Percentiles rank a stretch among this genome's conserved stretches.
Evolutionary conservation across 2,329 filamentous ascomycete species (phyloP).

Genomic region (Talaromyces sp.): DNA sequence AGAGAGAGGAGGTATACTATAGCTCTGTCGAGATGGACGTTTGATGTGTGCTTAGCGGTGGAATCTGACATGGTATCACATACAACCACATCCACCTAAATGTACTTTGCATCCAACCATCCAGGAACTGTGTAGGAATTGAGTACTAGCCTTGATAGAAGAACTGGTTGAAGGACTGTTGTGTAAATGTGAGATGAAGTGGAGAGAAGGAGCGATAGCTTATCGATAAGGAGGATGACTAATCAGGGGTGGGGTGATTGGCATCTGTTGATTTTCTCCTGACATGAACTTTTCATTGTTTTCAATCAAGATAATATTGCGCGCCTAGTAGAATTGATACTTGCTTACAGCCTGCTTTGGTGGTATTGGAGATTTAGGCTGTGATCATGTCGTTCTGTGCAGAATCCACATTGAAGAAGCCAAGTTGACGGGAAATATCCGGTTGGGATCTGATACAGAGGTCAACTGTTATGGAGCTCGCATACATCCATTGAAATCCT

Average conservation of each 20-base stretch:
- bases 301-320: not conserved
- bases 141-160: not conserved
- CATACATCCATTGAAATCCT: not conserved
- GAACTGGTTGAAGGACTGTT: not conserved
- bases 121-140: not conserved
- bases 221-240: slow-evolving; percentile 3
- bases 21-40: slow-evolving; percentile 32
- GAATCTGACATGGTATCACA: slow-evolving; percentile 31
- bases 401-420: not conserved
- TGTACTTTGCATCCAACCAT: not conserved
- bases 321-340: not conserved
- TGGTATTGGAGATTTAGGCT: no score
- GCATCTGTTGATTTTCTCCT: not conserved
- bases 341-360: no score
- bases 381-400: no score
- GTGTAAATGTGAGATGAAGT: not conserved
- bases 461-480: no score
- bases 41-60: slow-evolving; percentile 26
- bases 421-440: not conserved
- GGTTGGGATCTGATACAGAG: no score
- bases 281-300: not conserved
- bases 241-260: not conserved
- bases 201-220: not conserved
- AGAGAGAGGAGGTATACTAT: slow-evolving; percentile 27
- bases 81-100: not conserved